Evolutionary conservation across 768 basidiomycete species (phyloP), one percentile per base, ranked within the genome.

Genomic region (Boletus sensibilis): DNA sequence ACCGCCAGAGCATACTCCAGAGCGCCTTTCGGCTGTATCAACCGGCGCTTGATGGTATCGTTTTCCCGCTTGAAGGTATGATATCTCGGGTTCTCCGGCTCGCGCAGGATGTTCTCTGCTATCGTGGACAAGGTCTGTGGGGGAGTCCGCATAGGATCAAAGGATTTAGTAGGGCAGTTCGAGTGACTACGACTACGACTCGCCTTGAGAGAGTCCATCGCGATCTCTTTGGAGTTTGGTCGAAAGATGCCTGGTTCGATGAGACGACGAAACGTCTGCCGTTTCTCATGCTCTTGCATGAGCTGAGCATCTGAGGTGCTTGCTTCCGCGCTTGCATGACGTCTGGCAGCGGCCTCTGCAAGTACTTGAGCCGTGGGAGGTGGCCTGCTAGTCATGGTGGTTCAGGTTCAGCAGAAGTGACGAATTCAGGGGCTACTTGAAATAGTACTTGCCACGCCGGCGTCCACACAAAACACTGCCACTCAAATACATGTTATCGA

Each of bases 11-110:
- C 90, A 74, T 88, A 93, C 68, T 94, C 91, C 38, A 94, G 73
- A 0, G 88, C 79, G 3, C 91, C 71, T 75, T 87, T 82, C 14
- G 84, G 83, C 39, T 90, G 81, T 16, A 94, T 79, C 31, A 93
- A 67, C 57, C 83, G 73, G 16, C 79, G 77, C 73, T 88, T 81
- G 75, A 92, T 88, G 21, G 74, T 74, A 33, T 66, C 69, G 63
- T 94, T 94, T 14, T 88, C 91, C 7, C 82, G 76, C 72, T 91
- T 93, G 80, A 93, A 90, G 61, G 78, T 78, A 56, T 81, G 81
- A 61, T 78, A 94, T 71, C 87, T 92, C 21, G 77, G 74, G 61
- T 92, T 88, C 12, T 84, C 79, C 5, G 90, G 89, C 54, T 92
- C 85, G 57, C 78, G 78, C 39, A 91, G 68, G 52, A 94, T 73